Evolutionary conservation across 495 filamentous ascomycete species (phyloP).

Genomic region (Amorphotheca resinae): DNA sequence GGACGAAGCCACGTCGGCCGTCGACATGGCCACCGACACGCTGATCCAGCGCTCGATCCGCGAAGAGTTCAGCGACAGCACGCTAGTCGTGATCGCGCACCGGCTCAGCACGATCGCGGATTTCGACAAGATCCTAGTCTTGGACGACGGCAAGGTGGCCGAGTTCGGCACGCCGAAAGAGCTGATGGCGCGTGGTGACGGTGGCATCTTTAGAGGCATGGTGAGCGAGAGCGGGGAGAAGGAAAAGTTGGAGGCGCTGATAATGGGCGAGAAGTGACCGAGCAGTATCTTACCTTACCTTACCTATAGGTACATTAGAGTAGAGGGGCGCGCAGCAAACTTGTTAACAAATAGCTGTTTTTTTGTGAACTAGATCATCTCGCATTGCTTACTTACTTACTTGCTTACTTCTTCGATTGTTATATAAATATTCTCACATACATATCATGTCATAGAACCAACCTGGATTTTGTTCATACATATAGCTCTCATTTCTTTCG

Average conservation of each 20-base stretch:
- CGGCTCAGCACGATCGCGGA: conserved; percentile 76
- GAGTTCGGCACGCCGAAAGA: conserved; percentile 63
- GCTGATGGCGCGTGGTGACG: conserved; percentile 43
- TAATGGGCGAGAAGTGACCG: conserved; percentile 14
- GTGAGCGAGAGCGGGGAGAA: conserved; percentile 65
- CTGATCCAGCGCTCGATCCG: conserved; percentile 75
- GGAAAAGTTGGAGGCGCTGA: conserved; percentile 44
- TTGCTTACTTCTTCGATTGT: too few relatives aligned
- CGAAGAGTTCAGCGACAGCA: conserved; percentile 59
- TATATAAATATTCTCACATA: too few relatives aligned
- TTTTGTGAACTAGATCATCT: too few relatives aligned
- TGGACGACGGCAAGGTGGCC: conserved; percentile 60
- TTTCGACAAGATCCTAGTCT: conserved; percentile 73
- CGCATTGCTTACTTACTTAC: too few relatives aligned
- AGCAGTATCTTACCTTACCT: too few relatives aligned
- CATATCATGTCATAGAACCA: too few relatives aligned
- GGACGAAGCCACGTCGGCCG: conserved; percentile 81
- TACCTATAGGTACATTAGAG: too few relatives aligned
- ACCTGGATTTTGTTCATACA: too few relatives aligned
- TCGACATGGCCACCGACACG: conserved; percentile 76
- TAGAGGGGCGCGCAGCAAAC: too few relatives aligned
- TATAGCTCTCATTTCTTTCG: too few relatives aligned
- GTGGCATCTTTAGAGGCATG: conserved; percentile 53
- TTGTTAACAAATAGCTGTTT: too few relatives aligned
- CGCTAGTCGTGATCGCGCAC: conserved; percentile 80